These are phyloP conservation scores for Pleurotus citrinopileatus DNA, from an alignment of 768 basidiomycete genomes.

Conservation along the genomic window DNA sequence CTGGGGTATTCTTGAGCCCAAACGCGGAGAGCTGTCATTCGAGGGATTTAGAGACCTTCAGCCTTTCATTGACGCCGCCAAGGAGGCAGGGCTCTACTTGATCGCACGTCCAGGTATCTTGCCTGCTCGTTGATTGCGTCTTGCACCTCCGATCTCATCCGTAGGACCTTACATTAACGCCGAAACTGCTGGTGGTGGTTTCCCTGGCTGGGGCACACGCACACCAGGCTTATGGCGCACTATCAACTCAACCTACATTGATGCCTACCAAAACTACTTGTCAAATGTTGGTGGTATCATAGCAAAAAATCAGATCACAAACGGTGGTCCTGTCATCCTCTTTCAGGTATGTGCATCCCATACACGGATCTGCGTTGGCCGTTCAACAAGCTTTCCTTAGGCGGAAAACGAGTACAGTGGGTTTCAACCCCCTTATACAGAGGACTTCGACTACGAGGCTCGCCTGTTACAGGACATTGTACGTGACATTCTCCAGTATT, in stretches of 20 bases:
- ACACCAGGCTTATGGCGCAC: conserved; percentile 46
- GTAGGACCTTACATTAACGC: conserved; percentile 44
- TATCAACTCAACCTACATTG: conserved; percentile 34
- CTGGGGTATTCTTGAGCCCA: conserved; percentile 44
- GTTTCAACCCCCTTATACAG: conserved; percentile 33
- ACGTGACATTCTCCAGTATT: conserved; percentile 1
- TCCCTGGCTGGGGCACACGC: conserved; percentile 56
- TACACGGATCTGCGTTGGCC: background rate
- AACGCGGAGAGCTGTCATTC: conserved; percentile 48
- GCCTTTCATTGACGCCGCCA: conserved; percentile 53
- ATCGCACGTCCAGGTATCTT: conserved; percentile 46
- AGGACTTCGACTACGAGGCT: conserved; percentile 38
- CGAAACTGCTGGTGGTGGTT: conserved; percentile 49
- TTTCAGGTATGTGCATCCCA: conserved; percentile 26
- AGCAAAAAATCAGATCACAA: conserved; percentile 53
- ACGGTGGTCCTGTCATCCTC: conserved; percentile 54
- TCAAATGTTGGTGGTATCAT: conserved; percentile 42
- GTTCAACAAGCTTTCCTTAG: conserved; percentile 22
- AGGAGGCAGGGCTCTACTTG: conserved; percentile 52
- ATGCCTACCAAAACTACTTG: conserved; percentile 51
- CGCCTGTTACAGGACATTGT: conserved; percentile 33
- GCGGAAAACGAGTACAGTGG: conserved; percentile 54
- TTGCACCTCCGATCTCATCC: background rate
- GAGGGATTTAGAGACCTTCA: conserved; percentile 53
- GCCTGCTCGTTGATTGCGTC: background rate